Evolutionary conservation across 257 asterid genomes (phyloP).

Genomic region (Nicotiana knightiana): DNA sequence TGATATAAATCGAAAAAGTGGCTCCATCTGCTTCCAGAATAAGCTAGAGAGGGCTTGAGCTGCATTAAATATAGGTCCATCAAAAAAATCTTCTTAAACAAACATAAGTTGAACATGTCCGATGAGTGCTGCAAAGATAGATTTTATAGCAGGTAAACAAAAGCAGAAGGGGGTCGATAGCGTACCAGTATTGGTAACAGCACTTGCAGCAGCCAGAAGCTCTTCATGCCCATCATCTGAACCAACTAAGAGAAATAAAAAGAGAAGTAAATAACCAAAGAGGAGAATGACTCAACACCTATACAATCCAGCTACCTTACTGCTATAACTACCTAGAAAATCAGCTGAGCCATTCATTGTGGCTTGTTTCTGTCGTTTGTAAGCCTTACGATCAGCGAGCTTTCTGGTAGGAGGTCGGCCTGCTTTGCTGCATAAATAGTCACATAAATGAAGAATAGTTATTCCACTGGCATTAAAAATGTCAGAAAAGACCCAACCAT

Average conservation of each 20-base stretch:
- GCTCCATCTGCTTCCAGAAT: constrained; percentile 86
- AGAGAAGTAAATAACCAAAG: constrained; percentile 13
- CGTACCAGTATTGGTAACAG: constrained; percentile 68
- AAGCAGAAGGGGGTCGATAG: constrained; percentile 9
- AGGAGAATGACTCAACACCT: background rate
- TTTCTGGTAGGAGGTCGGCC: constrained; percentile 86
- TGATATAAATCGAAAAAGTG: constrained; percentile 59
- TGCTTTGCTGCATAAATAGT: constrained; percentile 50
- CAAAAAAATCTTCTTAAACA: background rate
- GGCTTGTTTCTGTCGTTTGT: constrained; percentile 67
- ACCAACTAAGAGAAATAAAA: constrained; percentile 39
- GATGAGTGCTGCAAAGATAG: background rate
- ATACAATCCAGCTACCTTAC: background rate
- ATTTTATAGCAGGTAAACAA: background rate
- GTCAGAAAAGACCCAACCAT: background rate
- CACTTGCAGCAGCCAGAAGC: constrained; percentile 84
- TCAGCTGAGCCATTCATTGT: constrained; percentile 51
- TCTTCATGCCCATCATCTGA: constrained; percentile 86
- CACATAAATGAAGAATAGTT: constrained; percentile 13
- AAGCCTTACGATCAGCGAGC: constrained; percentile 84
- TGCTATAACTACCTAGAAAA: constrained; percentile 52
- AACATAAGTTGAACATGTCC: background rate
- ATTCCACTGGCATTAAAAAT: background rate
- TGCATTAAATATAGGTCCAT: constrained; percentile 27
- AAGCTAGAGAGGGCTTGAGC: constrained; percentile 71